Percentiles rank a stretch among this genome's conserved stretches.
phyloP scores from a whole-genome alignment of 208 protist species.

The Wallacemonas sp. region DNA sequence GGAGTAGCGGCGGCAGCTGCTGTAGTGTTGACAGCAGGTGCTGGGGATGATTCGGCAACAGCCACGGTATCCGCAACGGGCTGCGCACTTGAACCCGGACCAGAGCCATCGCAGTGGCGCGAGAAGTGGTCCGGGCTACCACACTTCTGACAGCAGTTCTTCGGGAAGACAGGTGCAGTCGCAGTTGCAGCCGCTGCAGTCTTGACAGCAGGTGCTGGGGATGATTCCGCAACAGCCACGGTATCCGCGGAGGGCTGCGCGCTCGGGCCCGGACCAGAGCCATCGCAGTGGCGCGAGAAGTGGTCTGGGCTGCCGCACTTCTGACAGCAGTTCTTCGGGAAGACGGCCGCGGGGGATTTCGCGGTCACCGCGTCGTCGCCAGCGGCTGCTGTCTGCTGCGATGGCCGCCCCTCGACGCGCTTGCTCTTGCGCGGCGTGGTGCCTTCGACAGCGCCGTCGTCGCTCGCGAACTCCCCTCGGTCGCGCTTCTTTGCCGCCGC shows the following conservation, averaged over 20 bases:
- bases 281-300: conserved; percentile 51
- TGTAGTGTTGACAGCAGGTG: not conserved
- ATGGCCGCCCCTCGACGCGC: not conserved
- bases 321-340: conserved; percentile 47
- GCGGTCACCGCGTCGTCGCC: too few relatives aligned
- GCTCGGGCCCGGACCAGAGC: conserved; percentile 9
- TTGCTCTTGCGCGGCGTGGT: not conserved
- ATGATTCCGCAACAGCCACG: not conserved
- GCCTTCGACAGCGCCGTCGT: not conserved
- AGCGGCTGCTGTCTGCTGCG: too few relatives aligned
- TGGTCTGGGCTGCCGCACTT: conserved; percentile 43
- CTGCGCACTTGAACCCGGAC: not conserved
- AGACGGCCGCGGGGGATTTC: not conserved
- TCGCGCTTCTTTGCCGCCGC: not conserved
- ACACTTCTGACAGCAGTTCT: conserved; percentile 49
- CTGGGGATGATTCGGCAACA: not conserved
- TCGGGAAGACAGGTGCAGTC: conserved; percentile 20
- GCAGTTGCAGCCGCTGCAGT: too few relatives aligned
- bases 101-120: conserved; percentile 36
- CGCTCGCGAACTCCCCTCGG: not conserved
- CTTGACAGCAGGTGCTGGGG: too few relatives aligned
- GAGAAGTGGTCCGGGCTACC: conserved; percentile 47
- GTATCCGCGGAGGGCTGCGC: too few relatives aligned
- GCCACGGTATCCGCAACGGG: too few relatives aligned
- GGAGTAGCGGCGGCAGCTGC: not conserved